Base-by-base conservation (phyloP, 257 asterid species). In the Knoxia roxburghii region DNA sequence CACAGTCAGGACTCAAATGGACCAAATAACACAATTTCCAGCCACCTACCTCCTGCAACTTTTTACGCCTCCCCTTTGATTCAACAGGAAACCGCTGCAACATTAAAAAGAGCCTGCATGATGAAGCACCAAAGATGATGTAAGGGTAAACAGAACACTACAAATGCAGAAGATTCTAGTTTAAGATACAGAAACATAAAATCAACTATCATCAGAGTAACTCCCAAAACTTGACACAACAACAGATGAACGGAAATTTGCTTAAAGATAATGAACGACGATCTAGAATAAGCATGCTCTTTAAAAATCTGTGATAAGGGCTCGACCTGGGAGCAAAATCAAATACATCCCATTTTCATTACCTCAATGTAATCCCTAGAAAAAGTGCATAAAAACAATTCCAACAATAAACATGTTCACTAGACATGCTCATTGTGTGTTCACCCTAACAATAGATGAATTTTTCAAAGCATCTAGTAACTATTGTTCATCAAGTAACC, bases 41-140 rank as follows among this genome's bases (percentile, higher is more conserved):
- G 49, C 21, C 40, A 68, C 64, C 67, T 70, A 88, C 99, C 96
- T 94, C 99, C 88, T 90, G 97, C 55, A 94, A 82, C 76, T 94
- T 94, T 80, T 94, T 94, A 65, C 93, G 95, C 67, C 99, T 85
- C 46, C 99, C 99, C 79, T 85, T 90, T 10, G 99, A 94, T 77
- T 94, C 99, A 40, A 94, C 95, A 8, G 99, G 99, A 78, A 90
- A 94, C 53, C 97, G 81, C 70, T 81, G 89, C 59, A 94, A 80
- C 99, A 90, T 94, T 70, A 90, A 76, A 80, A 94, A 94, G 72
- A 94, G 82, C 87, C 99, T 94, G 73, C 56, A 68, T 26, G 63
- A 68, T 71, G 40, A 75, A 76, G 54, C 23, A n/a, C n/a, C n/a
- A 69, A 63, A 60, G 20, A 57, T 21, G 65, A 64, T 56, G 63